Percentiles rank a stretch among this genome's conserved stretches.
phyloP scores from a whole-genome alignment of 2,329 filamentous ascomycete species.

The Penicillium fuscoglaucum region DNA sequence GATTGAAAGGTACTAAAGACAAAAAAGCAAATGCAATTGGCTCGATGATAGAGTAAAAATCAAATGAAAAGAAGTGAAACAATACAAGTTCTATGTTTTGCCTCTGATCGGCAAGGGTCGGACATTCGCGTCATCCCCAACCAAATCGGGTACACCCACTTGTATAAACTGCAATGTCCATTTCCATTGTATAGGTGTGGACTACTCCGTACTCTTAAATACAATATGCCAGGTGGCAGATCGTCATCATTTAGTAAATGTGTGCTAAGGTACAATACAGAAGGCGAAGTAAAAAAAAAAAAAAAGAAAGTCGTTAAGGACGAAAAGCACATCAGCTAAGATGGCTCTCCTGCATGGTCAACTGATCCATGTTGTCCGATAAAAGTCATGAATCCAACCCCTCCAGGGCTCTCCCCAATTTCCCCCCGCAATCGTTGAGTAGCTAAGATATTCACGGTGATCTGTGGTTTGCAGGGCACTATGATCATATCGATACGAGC shows the following conservation, averaged over 20 bases:
- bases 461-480: slow-evolving; percentile 14
- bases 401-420: slow-evolving; percentile 19
- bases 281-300: slow-evolving; percentile 37
- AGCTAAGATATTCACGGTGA: slow-evolving; percentile 29
- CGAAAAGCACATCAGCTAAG: slow-evolving; percentile 24
- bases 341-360: slow-evolving; percentile 26
- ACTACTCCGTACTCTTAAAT: background rate
- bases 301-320: slow-evolving; percentile 37
- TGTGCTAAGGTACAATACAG: slow-evolving; percentile 45
- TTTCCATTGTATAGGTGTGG: background rate
- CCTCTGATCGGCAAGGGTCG: slow-evolving; percentile 27
- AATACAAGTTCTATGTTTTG: slow-evolving; percentile 14
- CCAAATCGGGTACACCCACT: background rate
- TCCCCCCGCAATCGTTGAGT: slow-evolving; percentile 23
- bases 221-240: slow-evolving; percentile 29
- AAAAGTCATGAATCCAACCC: slow-evolving; percentile 28
- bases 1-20: background rate
- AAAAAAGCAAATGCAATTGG: background rate
- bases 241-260: slow-evolving; percentile 41
- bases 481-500: slow-evolving; percentile 31
- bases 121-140: slow-evolving; percentile 22
- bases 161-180: background rate
- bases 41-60: background rate
- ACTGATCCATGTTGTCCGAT: slow-evolving; percentile 25
- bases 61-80: background rate